phyloP scores from a whole-genome alignment of 164 flowering plant species.

The Tetrastigma voinierianum region DNA sequence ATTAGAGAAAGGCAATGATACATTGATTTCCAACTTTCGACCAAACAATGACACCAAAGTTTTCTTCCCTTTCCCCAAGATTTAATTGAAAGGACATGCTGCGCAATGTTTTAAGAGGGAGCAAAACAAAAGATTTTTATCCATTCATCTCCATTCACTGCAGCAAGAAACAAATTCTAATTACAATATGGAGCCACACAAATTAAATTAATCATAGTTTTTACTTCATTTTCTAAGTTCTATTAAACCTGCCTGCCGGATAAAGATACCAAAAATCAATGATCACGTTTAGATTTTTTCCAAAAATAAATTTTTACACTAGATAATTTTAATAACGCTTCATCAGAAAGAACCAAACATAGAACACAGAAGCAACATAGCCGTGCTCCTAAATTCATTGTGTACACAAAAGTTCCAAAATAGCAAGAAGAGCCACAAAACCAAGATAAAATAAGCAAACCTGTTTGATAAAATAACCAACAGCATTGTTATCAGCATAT shows the following conservation, averaged over 20 bases:
- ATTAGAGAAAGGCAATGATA: background rate
- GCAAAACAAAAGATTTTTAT: too few relatives aligned
- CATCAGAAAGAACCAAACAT: background rate
- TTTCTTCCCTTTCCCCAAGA: background rate
- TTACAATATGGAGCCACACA: too few relatives aligned
- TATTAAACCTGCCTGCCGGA: too few relatives aligned
- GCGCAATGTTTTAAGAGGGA: too few relatives aligned
- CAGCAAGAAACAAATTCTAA: too few relatives aligned
- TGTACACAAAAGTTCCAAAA: background rate
- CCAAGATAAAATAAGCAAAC: slow-evolving; percentile 27
- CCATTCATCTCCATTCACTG: too few relatives aligned
- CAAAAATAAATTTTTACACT: background rate
- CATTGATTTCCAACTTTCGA: background rate
- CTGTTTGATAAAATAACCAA: slow-evolving; percentile 96
- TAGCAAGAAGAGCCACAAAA: background rate
- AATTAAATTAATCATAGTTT: too few relatives aligned
- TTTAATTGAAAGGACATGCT: background rate
- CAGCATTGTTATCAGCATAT: slow-evolving; percentile 98
- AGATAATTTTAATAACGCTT: background rate
- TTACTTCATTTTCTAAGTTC: too few relatives aligned
- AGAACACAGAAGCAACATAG: background rate
- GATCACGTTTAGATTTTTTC: background rate
- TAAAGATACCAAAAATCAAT: background rate
- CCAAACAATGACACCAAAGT: background rate
- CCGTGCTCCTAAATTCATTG: background rate